Base-by-base conservation (phyloP, 257 asterid genomes). In the Primulina huaijiensis region DNA sequence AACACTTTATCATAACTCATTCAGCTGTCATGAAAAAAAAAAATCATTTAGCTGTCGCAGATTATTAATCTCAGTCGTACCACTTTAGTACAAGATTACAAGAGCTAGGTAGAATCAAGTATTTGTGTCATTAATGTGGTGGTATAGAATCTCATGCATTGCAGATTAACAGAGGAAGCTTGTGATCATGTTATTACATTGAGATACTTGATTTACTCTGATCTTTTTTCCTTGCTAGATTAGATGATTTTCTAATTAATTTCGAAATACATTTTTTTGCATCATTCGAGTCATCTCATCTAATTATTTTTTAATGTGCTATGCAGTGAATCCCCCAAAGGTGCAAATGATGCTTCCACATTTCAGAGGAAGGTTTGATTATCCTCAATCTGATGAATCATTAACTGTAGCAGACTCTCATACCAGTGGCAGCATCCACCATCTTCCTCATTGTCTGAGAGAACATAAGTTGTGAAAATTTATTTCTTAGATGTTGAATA, bases 321-420 rank as follows among this genome's bases (percentile, higher is more conserved):
- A 65, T 79, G 88, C 97, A 94, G 99, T 77, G 99, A 94, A 83
- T 91, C 97, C 70, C 97, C 99, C 17, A 94, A 91, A 88, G 99
- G 99, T 80, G 97, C 92, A 56, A 85, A 89, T 78, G 99, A 94
- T 80, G 99, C 97, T 64, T 94, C 99, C 12, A 90, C 99, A 27
- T 91, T 91, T 80, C 99, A 94, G 78, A 91, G 97, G 75, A 94
- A 94, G 99, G 99, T 94, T 81, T 74, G 88, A 71, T 67, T 63
- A 71, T 75, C 65, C 52, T 55, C 43, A 57, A 20, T 64, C 35
- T 68, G 71, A 68, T 67, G 64, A 33, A 74, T 76, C 25, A 60
- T 68, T 67, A 46, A 69, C 53, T 14, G 65, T 17, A 7, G 53
- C 52, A 63, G 68, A 58, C 16, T 37, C 59, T 23, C 6, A 35